These are phyloP conservation scores for Camelina sativa DNA, from an alignment of 345 rosid species.

Conservation along the genomic window DNA sequence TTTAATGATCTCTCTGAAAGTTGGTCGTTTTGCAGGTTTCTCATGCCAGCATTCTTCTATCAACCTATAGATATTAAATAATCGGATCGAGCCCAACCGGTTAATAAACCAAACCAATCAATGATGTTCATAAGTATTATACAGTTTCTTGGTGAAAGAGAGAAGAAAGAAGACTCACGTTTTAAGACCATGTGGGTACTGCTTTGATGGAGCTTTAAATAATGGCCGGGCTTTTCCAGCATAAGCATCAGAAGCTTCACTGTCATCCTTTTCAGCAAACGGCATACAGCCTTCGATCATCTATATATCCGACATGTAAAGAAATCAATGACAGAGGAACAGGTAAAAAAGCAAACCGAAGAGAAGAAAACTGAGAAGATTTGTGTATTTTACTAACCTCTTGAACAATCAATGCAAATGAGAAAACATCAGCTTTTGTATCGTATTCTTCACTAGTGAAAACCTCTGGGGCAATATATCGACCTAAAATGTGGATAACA, in stretches of 20 bases:
- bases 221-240: conserved; percentile 58
- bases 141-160: conserved; percentile 2
- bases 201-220: conserved; percentile 76
- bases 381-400: conserved; percentile 55
- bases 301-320: conserved; percentile 44
- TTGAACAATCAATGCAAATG: conserved; percentile 88
- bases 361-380: not conserved
- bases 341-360: not conserved
- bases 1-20: conserved; percentile 71
- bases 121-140: not conserved
- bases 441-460: conserved; percentile 70
- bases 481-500: conserved; percentile 54
- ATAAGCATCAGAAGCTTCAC: conserved; percentile 66
- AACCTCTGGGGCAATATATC: conserved; percentile 90
- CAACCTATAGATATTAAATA: conserved; percentile 52
- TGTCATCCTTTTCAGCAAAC: conserved; percentile 64
- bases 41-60: conserved; percentile 93
- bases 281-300: conserved; percentile 91
- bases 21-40: conserved; percentile 75
- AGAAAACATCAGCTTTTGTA: conserved; percentile 94
- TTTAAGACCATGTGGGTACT: conserved; percentile 80
- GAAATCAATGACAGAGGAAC: conserved; percentile 23
- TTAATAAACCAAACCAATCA: conserved; percentile 28
- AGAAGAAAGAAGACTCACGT: conserved; percentile 53
- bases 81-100: not conserved